A percentile compares a stretch with the other conserved stretches of the same genome.
phyloP scores from a whole-genome alignment of 495 filamentous ascomycete genomes.

The Tuber calosporum region DNA sequence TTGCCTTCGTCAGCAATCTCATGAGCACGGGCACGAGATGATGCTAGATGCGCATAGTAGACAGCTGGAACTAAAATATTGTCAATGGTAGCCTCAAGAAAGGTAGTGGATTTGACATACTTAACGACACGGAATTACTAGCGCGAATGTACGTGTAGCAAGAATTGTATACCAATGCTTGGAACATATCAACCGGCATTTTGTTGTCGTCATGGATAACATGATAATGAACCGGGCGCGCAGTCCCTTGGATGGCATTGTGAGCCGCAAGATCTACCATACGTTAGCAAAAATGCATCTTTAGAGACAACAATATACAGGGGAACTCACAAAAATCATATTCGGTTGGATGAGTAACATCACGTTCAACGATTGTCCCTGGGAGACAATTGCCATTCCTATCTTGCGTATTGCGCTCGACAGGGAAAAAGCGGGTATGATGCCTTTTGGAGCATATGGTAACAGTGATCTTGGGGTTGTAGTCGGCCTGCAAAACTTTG shows the following conservation, averaged over 20 bases:
- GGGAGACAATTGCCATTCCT: slow-evolving; percentile 71
- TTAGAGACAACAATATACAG: slow-evolving; percentile 1
- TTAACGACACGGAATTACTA: slow-evolving; percentile 83
- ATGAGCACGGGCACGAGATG: slow-evolving; percentile 71
- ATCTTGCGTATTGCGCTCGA: slow-evolving; percentile 51
- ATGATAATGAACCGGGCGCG: slow-evolving; percentile 72
- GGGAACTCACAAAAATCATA: slow-evolving; percentile 69
- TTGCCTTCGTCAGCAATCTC: slow-evolving; percentile 45
- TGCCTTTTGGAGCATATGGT: slow-evolving; percentile 86
- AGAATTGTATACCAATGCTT: slow-evolving; percentile 82
- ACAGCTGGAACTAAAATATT: slow-evolving; percentile 61
- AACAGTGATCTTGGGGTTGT: slow-evolving; percentile 63
- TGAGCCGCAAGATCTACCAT: slow-evolving; percentile 55
- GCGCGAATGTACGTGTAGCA: slow-evolving; percentile 87
- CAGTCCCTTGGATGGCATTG: slow-evolving; percentile 68
- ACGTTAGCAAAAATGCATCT: slow-evolving; percentile 16
- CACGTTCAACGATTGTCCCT: slow-evolving; percentile 74
- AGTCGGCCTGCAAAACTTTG: slow-evolving; percentile 29
- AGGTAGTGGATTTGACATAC: slow-evolving; percentile 44
- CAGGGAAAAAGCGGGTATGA: slow-evolving; percentile 84
- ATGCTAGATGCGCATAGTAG: slow-evolving; percentile 89
- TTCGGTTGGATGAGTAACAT: slow-evolving; percentile 81
- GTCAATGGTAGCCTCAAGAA: slow-evolving; percentile 28
- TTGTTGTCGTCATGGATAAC: slow-evolving; percentile 72
- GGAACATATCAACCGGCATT: slow-evolving; percentile 58